Percentiles rank a stretch among this genome's conserved stretches.
Conservation (phyloP, 306 rosid genomes). For the Hippophae rhamnoides region DNA sequence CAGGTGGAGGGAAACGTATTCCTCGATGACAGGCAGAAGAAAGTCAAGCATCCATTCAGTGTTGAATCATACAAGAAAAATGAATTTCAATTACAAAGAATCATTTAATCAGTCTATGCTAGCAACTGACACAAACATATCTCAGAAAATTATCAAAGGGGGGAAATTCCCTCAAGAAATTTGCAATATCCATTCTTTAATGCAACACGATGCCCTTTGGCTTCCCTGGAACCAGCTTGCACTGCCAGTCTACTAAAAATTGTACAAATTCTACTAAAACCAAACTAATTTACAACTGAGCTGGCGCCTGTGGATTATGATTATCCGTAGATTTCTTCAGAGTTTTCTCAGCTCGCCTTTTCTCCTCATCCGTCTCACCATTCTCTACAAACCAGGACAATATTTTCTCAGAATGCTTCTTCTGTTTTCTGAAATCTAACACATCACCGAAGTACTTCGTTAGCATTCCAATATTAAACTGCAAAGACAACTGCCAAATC, state of each 20-base stretch:
- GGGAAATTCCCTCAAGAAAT: conserved; percentile 33
- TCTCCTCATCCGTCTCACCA: conserved; percentile 62
- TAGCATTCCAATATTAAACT: conserved; percentile 56
- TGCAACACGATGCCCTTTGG: conserved; percentile 37
- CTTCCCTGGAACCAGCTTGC: conserved; percentile 43
- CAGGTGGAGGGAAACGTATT: neutral
- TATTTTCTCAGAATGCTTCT: conserved; percentile 32
- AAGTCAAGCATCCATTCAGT: neutral
- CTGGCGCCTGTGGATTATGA: conserved; percentile 39
- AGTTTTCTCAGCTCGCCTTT: conserved; percentile 67
- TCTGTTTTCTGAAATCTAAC: conserved; percentile 27
- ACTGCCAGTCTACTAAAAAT: conserved; percentile 57
- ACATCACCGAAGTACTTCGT: conserved; percentile 44
- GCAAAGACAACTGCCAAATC: conserved; percentile 38
- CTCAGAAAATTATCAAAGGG: conserved; percentile 45
- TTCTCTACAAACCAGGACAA: conserved; percentile 44
- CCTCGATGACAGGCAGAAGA: neutral
- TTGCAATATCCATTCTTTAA: conserved; percentile 46
- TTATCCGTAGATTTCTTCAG: conserved; percentile 65
- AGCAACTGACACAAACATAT: conserved; percentile 54
- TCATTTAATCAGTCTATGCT: conserved; percentile 36
- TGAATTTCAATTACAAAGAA: conserved; percentile 40
- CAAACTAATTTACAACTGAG: conserved; percentile 66
- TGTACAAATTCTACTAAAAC: conserved; percentile 45
- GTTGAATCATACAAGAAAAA: conserved; percentile 15